Conservation (phyloP, 139 green algal genomes). For the Chlorella sorokiniana region DNA sequence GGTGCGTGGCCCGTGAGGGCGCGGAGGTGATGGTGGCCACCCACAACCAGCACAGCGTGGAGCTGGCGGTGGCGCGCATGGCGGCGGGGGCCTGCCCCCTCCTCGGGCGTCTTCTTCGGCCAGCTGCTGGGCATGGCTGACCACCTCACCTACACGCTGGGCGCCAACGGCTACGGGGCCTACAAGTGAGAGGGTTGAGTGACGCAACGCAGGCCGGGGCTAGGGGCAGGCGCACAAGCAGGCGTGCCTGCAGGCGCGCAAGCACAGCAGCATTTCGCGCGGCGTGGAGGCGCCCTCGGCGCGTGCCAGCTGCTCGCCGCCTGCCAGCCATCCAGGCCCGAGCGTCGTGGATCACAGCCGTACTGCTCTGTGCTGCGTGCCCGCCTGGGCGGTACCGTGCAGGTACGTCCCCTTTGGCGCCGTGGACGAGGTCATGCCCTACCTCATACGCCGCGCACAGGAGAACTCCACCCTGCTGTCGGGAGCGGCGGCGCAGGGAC, state of each 20-base stretch:
- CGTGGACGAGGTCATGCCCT: constrained; percentile 78
- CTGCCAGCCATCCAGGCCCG: not conserved
- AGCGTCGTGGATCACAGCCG: not conserved
- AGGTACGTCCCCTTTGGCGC: constrained; percentile 85
- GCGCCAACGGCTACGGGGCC: constrained; percentile 56
- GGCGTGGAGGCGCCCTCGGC: no score
- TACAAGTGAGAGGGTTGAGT: constrained; percentile 30
- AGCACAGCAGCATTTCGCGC: no score
- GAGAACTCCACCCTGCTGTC: constrained; percentile 73
- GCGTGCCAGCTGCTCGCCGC: no score
- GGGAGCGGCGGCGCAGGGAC: constrained; percentile 40
- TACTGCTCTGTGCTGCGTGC: not conserved
- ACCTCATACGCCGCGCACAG: constrained; percentile 74
- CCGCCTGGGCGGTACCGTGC: not conserved
- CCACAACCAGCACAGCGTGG: constrained; percentile 78
- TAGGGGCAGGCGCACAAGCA: no score
- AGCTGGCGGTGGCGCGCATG: constrained; percentile 73
- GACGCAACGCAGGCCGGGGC: not conserved
- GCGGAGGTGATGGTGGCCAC: constrained; percentile 75
- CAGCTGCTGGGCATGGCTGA: constrained; percentile 94
- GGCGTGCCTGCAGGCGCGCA: not conserved
- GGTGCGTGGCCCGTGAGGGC: constrained; percentile 36
- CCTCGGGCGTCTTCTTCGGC: constrained; percentile 80
- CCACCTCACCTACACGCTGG: constrained; percentile 78
- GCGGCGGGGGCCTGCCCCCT: constrained; percentile 50